Evolutionary conservation across 1,139 yeast genomes (phyloP), one percentile per base, ranked within the genome.

Genomic region (Debaryomyces psychrophilus): DNA sequence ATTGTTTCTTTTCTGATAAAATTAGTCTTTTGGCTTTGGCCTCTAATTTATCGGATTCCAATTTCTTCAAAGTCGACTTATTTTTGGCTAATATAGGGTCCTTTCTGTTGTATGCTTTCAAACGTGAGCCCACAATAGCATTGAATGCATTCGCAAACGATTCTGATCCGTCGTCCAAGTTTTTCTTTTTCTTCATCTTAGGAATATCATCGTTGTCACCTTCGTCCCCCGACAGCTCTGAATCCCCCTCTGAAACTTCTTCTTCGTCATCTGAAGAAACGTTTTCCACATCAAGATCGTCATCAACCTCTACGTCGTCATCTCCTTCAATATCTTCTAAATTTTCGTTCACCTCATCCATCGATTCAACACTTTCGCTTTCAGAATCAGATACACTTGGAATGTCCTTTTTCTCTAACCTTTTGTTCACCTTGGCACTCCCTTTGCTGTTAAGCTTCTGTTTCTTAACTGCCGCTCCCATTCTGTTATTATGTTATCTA

Each of bases 61-160:
- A 76, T 53, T 88, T 85, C 66, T 85, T 85, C 45, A 88, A 67
- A 0, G 83, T 73, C 48, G 79, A 78, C 58, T 90, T 87, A 44
- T 81, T 80, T 69, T 95, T 82, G 12, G 92, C 92, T 66, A 93
- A 76, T 48, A 93, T 90, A 2, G 99, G 99, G 60, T 90, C 96
- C 40, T 79, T 79, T 61, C 97, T 78, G 60, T 87, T 90, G 58
- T 90, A 87, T 0, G 96, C 95, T 63, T 93, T 93, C 56, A 93
- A 75, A 60, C 83, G 86, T 2, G 98, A 89, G 7, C 87, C 87
- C 44, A 93, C 71, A 59, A 93, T 88, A 22, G 96, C 95, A 52
- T 75, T 81, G 62, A 93, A 82, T 1, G 99, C 98, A 48, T 68
- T 77, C 8, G 96, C 88, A 61, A 93, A 92, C 3, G 84, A 77